These are phyloP conservation scores for Eucalyptus victrix DNA, from an alignment of 345 rosid genomes.

Conservation along the genomic window DNA sequence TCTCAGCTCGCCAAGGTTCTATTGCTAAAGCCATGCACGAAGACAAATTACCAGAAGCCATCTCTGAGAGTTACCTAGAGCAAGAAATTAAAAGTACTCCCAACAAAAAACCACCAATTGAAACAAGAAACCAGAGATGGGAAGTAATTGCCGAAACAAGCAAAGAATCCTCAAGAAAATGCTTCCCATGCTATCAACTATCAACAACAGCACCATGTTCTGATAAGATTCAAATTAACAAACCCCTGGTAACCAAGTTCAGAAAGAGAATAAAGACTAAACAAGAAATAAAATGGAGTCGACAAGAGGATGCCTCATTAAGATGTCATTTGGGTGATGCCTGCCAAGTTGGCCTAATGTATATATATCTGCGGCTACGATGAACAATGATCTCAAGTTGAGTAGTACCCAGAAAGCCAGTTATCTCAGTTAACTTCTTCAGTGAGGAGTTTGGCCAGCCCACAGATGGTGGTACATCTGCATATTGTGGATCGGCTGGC, in stretches of 20 bases:
- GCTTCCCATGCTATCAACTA: background rate
- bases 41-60: background rate
- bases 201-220: background rate
- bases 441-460: slow-evolving; percentile 42
- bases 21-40: background rate
- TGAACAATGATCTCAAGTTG: background rate
- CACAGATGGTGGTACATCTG: slow-evolving; percentile 54
- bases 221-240: background rate
- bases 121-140: background rate
- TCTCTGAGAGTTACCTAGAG: background rate
- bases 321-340: background rate
- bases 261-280: background rate
- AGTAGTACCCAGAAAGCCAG: background rate
- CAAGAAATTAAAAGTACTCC: background rate
- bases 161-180: background rate
- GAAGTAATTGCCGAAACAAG: background rate
- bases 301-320: background rate
- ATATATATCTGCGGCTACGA: background rate
- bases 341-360: background rate
- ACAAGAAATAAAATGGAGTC: background rate
- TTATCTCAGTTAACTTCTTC: slow-evolving; percentile 1
- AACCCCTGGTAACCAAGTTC: background rate
- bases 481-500: slow-evolving; percentile 36
- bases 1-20: background rate
- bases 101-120: background rate